Conservation (phyloP, 2,329 filamentous ascomycete genomes). For the Xylaria polymorpha region DNA sequence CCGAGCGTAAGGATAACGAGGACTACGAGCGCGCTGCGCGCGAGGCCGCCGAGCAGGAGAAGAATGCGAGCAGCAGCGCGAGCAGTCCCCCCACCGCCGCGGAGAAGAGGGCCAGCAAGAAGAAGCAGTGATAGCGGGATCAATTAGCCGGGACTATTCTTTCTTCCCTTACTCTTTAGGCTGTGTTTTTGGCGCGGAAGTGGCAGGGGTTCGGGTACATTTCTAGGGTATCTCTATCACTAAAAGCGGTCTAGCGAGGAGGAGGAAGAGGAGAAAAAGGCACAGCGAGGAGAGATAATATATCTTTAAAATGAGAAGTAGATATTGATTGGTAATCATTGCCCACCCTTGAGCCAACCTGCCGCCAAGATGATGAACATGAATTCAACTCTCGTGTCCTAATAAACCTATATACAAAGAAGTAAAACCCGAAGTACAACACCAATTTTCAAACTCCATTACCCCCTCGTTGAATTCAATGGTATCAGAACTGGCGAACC, state of each 20-base stretch:
- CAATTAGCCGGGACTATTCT: not conserved
- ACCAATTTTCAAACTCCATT: slow-evolving; percentile 10
- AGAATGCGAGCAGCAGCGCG: slow-evolving; percentile 41
- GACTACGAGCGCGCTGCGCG: slow-evolving; percentile 74
- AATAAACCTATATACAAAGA: slow-evolving; percentile 20
- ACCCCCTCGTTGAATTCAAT: slow-evolving; percentile 13
- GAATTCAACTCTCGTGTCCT: not conserved
- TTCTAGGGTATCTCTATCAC: not conserved
- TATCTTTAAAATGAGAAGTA: slow-evolving; percentile 14
- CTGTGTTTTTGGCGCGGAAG: not conserved
- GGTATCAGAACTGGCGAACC: slow-evolving; percentile 25
- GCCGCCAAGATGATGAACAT: slow-evolving; percentile 1
- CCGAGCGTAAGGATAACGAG: slow-evolving; percentile 89
- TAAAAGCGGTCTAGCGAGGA: not conserved
- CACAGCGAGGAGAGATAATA: slow-evolving; percentile 13
- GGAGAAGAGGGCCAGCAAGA: slow-evolving; percentile 49
- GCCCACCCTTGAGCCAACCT: not conserved
- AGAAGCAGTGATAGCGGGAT: slow-evolving; percentile 42
- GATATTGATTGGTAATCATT: slow-evolving; percentile 25
- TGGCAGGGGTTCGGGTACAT: slow-evolving; percentile 10
- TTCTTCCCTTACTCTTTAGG: not conserved
- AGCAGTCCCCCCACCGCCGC: slow-evolving; percentile 36
- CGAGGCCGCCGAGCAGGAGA: slow-evolving; percentile 44
- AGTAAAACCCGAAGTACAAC: slow-evolving; percentile 7
- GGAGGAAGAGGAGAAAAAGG: not conserved